These are phyloP conservation scores for Nematodospora valgi DNA, from an alignment of 805 yeast species.

Conservation along the genomic window DNA sequence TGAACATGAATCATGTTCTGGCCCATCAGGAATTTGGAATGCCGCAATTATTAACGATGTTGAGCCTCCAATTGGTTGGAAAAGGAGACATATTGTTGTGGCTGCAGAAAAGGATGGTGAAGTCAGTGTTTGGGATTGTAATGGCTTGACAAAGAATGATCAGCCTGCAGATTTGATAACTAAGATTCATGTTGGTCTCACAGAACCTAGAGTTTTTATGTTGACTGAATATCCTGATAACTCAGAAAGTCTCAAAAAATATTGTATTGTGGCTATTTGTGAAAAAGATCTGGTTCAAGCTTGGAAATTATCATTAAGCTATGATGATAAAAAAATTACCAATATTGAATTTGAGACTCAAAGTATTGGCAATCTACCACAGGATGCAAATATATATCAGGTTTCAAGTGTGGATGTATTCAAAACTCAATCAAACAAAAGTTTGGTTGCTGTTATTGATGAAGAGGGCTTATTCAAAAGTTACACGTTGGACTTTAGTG, in stretches of 20 bases:
- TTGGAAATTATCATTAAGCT: conserved; percentile 35
- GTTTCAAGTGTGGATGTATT: conserved; percentile 45
- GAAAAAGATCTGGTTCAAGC: conserved; percentile 31
- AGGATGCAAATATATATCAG: conserved; percentile 33
- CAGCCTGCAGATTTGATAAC: conserved; percentile 24
- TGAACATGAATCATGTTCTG: conserved; percentile 4
- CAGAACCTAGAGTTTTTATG: conserved; percentile 22
- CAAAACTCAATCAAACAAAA: conserved; percentile 18
- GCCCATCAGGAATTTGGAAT: conserved; percentile 26
- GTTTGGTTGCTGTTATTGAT: conserved; percentile 58
- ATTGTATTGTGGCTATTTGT: conserved; percentile 52
- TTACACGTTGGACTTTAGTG: conserved; percentile 19
- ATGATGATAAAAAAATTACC: conserved; percentile 9
- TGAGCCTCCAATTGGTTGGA: conserved; percentile 11
- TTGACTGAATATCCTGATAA: conserved; percentile 13
- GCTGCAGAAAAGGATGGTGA: conserved; percentile 28
- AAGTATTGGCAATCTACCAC: conserved; percentile 38
- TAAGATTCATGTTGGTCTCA: conserved; percentile 9
- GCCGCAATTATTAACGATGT: conserved; percentile 35
- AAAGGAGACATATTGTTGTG: conserved; percentile 30
- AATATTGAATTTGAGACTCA: conserved; percentile 21
- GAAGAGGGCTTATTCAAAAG: conserved; percentile 23
- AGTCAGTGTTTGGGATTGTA: conserved; percentile 63
- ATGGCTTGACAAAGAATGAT: conserved; percentile 27
- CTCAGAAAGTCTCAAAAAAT: conserved; percentile 4